Conservation (phyloP, 2,329 filamentous ascomycete genomes). For the Tolypocladium amazonense region DNA sequence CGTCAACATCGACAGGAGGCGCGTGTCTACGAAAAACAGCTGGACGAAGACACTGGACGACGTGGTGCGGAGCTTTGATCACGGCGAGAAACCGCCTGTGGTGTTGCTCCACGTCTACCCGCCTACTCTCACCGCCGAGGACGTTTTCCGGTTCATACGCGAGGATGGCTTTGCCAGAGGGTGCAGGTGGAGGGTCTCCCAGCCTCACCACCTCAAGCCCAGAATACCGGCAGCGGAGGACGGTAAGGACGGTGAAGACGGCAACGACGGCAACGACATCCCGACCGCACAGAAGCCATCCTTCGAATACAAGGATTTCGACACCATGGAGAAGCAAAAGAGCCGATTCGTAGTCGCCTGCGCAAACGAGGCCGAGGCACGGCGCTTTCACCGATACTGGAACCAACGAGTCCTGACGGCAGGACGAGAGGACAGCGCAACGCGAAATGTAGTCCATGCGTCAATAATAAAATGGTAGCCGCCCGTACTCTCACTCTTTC, state of each 20-base stretch:
- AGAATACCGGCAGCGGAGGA: background rate
- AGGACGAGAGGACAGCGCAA: constrained; percentile 1
- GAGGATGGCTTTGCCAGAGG: constrained; percentile 29
- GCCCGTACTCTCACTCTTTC: constrained; percentile 3
- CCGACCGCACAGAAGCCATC: background rate
- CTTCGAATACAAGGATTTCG: constrained; percentile 1
- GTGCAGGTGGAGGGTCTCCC: constrained; percentile 11
- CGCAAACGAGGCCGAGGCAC: constrained; percentile 19
- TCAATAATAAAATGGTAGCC: constrained; percentile 22
- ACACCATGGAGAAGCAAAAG: constrained; percentile 9
- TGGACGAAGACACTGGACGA: constrained; percentile 15
- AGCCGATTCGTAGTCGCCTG: constrained; percentile 23
- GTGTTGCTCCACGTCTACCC: constrained; percentile 20
- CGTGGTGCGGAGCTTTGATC: constrained; percentile 11
- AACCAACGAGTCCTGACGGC: constrained; percentile 21
- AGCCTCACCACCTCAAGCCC: constrained; percentile 7
- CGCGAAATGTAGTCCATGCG: constrained; percentile 15
- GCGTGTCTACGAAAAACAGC: constrained; percentile 9
- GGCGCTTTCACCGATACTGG: constrained; percentile 30
- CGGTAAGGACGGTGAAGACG: no score
- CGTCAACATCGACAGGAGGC: constrained; percentile 8
- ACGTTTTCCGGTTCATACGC: constrained; percentile 26
- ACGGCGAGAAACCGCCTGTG: constrained; percentile 13
- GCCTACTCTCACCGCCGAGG: constrained; percentile 16
- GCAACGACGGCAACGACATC: constrained; percentile 3